These are phyloP conservation scores for Hyaloscypha finlandica DNA, from an alignment of 495 filamentous ascomycete genomes.

Conservation along the genomic window DNA sequence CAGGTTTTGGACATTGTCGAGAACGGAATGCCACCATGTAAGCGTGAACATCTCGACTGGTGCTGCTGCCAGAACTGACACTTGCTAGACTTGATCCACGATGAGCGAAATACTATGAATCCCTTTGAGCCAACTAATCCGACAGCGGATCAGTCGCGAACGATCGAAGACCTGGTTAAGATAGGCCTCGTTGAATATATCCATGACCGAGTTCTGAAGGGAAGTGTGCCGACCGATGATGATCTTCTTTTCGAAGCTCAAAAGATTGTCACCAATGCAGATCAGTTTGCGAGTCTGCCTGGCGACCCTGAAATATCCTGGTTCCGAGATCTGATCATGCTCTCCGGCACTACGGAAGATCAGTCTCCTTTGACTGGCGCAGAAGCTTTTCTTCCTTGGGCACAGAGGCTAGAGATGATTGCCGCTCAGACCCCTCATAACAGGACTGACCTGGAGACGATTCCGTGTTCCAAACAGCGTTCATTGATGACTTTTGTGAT, in stretches of 20 bases:
- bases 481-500: slow-evolving; percentile 52
- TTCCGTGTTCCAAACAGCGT: slow-evolving; percentile 45
- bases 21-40: slow-evolving; percentile 59
- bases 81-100: slow-evolving; percentile 53
- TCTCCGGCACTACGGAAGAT: slow-evolving; percentile 31
- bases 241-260: slow-evolving; percentile 29
- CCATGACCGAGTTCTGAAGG: slow-evolving; percentile 23
- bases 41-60: background rate
- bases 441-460: slow-evolving; percentile 6
- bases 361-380: background rate
- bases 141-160: slow-evolving; percentile 38
- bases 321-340: slow-evolving; percentile 56
- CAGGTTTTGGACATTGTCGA: slow-evolving; percentile 59
- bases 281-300: background rate
- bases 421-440: background rate
- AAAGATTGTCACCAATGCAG: slow-evolving; percentile 24
- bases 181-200: slow-evolving; percentile 47
- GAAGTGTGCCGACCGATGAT: slow-evolving; percentile 20
- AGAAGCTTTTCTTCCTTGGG: slow-evolving; percentile 7
- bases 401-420: slow-evolving; percentile 13
- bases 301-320: slow-evolving; percentile 41
- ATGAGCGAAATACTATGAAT: slow-evolving; percentile 51
- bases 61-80: background rate
- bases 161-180: slow-evolving; percentile 55
- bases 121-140: slow-evolving; percentile 46